Base-by-base conservation (phyloP, 352 stramenopile genomes). In the Globisporangium megalacanthum region DNA sequence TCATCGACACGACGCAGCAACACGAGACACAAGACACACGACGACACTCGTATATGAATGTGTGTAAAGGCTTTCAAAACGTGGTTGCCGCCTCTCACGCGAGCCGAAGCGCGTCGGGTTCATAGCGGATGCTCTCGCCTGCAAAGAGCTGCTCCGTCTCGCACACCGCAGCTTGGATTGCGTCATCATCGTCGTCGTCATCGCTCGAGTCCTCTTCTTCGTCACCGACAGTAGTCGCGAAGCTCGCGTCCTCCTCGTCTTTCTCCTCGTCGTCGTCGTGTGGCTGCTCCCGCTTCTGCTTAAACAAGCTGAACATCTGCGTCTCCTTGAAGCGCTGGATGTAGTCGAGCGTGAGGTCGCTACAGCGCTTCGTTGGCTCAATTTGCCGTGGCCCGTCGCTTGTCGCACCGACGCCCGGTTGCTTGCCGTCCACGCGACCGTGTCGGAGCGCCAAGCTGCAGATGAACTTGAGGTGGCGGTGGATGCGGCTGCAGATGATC, bases 271-370 rank as follows among this genome's bases (percentile, higher is more conserved):
- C 50, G 14, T 72, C 60, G 41, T 87, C 72, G n/a, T n/a, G 39
- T 17, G 15, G 36, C 36, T 41, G 36, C 51, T 87, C 62, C 4
- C 55, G 56, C 29, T 82, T 64, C 4, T 86, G 45, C 13, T 59
- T 66, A 47, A 88, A 88, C 66, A 86, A 83, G 54, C 77, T 90
- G 57, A 89, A 93, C 83, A 93, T 93, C 69, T 93, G 83, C 17
- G 83, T 93, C 47, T 82, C 70, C 47, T 84, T 78, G 47, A 93
- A 88, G 3, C 77, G 68, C 7, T 62, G 66, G 29, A 91, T 75
- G 48, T 87, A 91, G 33, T 87, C 77, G 2, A 60, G 61, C 10
- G 83, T 71, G 42, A 79, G 71, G 22, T 83, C 71, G 52, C 78
- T 84, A 35, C 63, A 86, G 8, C 70, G 68, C 1, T 68, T 60